Conservation (phyloP, 2,329 filamentous ascomycete species). For the Ceratocystis cubensis region DNA sequence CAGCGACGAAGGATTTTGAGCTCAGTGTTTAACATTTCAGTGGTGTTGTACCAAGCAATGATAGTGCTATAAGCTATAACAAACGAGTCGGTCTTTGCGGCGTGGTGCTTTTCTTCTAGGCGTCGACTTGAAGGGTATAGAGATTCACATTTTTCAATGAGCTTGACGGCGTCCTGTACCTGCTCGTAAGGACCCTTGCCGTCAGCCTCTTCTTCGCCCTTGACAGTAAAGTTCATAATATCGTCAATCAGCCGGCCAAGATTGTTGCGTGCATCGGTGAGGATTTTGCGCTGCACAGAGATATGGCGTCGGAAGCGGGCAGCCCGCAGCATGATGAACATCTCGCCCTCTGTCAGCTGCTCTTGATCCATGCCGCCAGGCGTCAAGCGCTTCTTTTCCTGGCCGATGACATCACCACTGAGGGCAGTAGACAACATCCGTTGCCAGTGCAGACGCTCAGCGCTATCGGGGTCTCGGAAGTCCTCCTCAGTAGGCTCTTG, state of each 20-base stretch:
- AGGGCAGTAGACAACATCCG: conserved; percentile 93
- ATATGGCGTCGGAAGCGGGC: conserved; percentile 73
- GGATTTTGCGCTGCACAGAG: conserved; percentile 70
- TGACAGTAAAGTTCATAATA: conserved; percentile 86
- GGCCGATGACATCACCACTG: conserved; percentile 90
- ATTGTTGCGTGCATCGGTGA: conserved; percentile 68
- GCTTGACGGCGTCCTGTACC: conserved; percentile 75
- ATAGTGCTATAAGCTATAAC: conserved; percentile 76
- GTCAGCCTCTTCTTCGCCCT: conserved; percentile 71
- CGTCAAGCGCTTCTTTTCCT: conserved; percentile 92
- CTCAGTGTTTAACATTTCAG: conserved; percentile 89
- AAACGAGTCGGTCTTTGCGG: conserved; percentile 65
- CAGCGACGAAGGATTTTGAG: conserved; percentile 82
- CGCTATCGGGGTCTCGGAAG: conserved; percentile 71
- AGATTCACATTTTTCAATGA: conserved; percentile 78
- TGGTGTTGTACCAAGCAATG: conserved; percentile 94
- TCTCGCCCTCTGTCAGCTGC: conserved; percentile 50
- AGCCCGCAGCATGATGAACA: conserved; percentile 82
- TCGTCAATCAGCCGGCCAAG: conserved; percentile 69
- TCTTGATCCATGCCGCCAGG: conserved; percentile 49
- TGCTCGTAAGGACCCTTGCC: conserved; percentile 81
- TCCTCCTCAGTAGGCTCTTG: conserved; percentile 83
- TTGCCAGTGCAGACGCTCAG: conserved; percentile 92
- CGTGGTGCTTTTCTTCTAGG: conserved; percentile 61
- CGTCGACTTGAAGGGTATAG: conserved; percentile 71